These are phyloP conservation scores for Plasmodium billcollinsi DNA, from an alignment of 169 alveolate genomes.

Conservation along the genomic window DNA sequence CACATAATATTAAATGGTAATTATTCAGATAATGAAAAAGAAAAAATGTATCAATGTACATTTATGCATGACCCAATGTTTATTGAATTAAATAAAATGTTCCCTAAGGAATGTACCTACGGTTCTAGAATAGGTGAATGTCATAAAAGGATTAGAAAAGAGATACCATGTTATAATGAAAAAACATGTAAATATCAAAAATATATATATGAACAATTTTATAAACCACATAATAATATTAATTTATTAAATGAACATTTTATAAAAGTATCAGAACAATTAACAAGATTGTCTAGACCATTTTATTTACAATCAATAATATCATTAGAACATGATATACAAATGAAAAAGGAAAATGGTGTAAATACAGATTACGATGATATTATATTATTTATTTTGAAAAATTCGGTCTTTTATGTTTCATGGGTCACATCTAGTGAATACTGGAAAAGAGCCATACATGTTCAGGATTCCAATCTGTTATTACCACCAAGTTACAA, in stretches of 20 bases:
- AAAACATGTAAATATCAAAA: conserved; percentile 53
- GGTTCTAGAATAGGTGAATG: conserved; percentile 81
- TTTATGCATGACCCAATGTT: conserved; percentile 74
- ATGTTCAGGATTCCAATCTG: conserved; percentile 24
- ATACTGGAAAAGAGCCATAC: conserved; percentile 66
- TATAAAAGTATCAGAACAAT: conserved; percentile 79
- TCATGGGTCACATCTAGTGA: conserved; percentile 77
- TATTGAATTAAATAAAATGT: conserved; percentile 66
- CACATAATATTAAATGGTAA: conserved; percentile 41
- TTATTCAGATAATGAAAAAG: conserved; percentile 56
- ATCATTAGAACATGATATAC: conserved; percentile 72
- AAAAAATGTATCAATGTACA: conserved; percentile 60
- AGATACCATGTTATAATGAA: conserved; percentile 53
- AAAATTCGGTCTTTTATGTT: conserved; percentile 64
- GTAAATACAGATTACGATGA: conserved; percentile 49
- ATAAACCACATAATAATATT: conserved; percentile 77
- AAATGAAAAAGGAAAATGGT: conserved; percentile 59
- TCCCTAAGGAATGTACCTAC: conserved; percentile 79
- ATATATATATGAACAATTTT: conserved; percentile 75
- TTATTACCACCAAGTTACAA: background rate
- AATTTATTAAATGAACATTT: conserved; percentile 78
- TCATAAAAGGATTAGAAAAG: conserved; percentile 68
- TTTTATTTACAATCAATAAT: conserved; percentile 65
- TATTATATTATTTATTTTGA: conserved; percentile 57
- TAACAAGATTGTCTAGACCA: conserved; percentile 73